Evolutionary conservation across 1,284 basidiomycete genomes (phyloP).

Genomic region (Trametes polyzona): DNA sequence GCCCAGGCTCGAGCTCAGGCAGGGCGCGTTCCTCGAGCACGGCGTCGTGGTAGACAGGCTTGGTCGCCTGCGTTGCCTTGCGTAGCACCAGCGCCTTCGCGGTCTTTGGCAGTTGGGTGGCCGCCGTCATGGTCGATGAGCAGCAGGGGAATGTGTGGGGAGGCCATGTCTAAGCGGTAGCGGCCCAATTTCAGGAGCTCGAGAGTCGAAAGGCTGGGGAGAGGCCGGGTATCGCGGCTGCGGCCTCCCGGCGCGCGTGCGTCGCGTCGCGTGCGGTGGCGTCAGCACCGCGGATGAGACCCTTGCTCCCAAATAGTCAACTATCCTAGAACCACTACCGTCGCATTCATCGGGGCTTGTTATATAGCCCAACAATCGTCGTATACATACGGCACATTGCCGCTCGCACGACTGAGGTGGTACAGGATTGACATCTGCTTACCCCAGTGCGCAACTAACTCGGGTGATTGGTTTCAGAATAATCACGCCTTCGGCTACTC

Average conservation of each 20-base stretch:
- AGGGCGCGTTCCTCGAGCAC: conserved; percentile 52
- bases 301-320: conserved; percentile 14
- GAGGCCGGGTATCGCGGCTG: neutral
- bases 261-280: neutral
- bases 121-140: conserved; percentile 9
- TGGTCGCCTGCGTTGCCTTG: conserved; percentile 36
- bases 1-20: conserved; percentile 51
- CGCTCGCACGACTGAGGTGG: too few relatives aligned
- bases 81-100: conserved; percentile 47
- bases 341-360: too few relatives aligned
- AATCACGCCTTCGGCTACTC: too few relatives aligned
- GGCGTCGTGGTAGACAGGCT: conserved; percentile 55
- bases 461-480: too few relatives aligned
- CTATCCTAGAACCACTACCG: conserved; percentile 13
- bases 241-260: neutral
- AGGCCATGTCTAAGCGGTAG: neutral
- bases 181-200: too few relatives aligned
- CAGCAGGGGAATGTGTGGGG: neutral
- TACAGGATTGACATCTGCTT: too few relatives aligned
- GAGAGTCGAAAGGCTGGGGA: too few relatives aligned
- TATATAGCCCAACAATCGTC: too few relatives aligned
- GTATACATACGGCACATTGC: too few relatives aligned
- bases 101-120: conserved; percentile 19
- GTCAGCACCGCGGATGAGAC: neutral
- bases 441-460: too few relatives aligned